Conservation (phyloP, 2,329 filamentous ascomycete species). For the Beauveria scarabaeidicola region DNA sequence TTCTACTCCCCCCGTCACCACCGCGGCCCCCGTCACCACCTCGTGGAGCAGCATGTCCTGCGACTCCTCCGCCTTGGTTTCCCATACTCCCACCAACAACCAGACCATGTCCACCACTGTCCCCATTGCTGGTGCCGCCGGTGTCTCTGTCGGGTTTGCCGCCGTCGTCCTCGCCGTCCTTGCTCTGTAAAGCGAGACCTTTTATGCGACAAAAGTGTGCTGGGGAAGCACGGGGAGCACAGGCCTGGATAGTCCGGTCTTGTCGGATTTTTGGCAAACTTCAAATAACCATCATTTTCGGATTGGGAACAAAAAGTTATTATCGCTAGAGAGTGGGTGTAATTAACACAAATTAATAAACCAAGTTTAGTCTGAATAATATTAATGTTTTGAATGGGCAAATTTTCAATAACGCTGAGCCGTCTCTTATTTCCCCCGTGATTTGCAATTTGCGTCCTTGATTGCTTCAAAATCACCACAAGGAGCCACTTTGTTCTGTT, state of each 20-base stretch:
- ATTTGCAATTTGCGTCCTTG: neutral
- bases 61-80: conserved; percentile 9
- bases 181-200: conserved; percentile 28
- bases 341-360: conserved; percentile 15
- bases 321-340: conserved; percentile 9
- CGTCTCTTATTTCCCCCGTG: neutral
- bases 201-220: neutral
- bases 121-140: conserved; percentile 21
- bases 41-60: conserved; percentile 10
- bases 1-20: conserved; percentile 9
- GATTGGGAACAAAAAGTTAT: conserved; percentile 8
- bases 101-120: conserved; percentile 4
- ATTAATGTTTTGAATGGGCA: conserved; percentile 12
- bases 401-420: neutral
- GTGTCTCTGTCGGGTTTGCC: conserved; percentile 23
- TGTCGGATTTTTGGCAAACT: neutral
- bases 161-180: conserved; percentile 26
- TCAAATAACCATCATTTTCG: neutral
- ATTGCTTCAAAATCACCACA: too few relatives aligned
- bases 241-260: too few relatives aligned
- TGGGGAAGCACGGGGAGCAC: neutral
- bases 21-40: neutral
- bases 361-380: conserved; percentile 18
- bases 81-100: neutral
- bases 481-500: too few relatives aligned